Percentiles rank a stretch among this genome's conserved stretches.
Evolutionary conservation across 2,329 filamentous ascomycete genomes (phyloP).

Genomic region (Exutisphaerella laricina): DNA sequence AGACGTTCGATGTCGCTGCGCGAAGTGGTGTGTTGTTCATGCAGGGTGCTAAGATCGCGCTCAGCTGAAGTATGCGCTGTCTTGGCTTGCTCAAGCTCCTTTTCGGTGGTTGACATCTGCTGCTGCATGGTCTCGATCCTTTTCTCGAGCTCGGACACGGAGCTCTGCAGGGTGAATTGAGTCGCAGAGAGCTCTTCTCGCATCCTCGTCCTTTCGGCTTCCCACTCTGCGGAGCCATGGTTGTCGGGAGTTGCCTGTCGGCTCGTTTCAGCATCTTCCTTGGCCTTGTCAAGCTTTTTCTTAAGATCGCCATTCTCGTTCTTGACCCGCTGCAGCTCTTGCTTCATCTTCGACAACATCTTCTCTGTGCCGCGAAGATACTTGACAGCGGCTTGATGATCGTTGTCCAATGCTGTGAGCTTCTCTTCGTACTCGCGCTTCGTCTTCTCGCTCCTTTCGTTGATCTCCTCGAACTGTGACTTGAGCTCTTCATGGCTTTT

Average conservation of each 20-base stretch:
- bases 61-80: constrained; percentile 40
- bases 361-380: constrained; percentile 98
- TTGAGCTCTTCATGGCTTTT: constrained; percentile 84
- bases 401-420: constrained; percentile 86
- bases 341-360: constrained; percentile 98
- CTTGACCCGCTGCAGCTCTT: constrained; percentile 92
- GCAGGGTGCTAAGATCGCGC: constrained; percentile 51
- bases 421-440: constrained; percentile 88
- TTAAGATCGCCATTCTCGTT: constrained; percentile 76
- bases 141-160: constrained; percentile 62
- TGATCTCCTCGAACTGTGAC: constrained; percentile 67
- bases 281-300: constrained; percentile 58
- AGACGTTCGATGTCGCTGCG: constrained; percentile 71
- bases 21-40: constrained; percentile 37
- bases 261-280: constrained; percentile 22
- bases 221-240: constrained; percentile 58
- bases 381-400: constrained; percentile 95
- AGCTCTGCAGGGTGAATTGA: constrained; percentile 62
- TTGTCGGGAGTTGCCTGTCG: constrained; percentile 34
- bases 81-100: constrained; percentile 64
- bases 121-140: constrained; percentile 63
- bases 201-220: constrained; percentile 64
- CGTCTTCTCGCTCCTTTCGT: constrained; percentile 76
- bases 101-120: constrained; percentile 61
- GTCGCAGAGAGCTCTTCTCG: constrained; percentile 63